phyloP scores from a whole-genome alignment of 805 yeast genomes.

The Sugiyamaella valdiviana region DNA sequence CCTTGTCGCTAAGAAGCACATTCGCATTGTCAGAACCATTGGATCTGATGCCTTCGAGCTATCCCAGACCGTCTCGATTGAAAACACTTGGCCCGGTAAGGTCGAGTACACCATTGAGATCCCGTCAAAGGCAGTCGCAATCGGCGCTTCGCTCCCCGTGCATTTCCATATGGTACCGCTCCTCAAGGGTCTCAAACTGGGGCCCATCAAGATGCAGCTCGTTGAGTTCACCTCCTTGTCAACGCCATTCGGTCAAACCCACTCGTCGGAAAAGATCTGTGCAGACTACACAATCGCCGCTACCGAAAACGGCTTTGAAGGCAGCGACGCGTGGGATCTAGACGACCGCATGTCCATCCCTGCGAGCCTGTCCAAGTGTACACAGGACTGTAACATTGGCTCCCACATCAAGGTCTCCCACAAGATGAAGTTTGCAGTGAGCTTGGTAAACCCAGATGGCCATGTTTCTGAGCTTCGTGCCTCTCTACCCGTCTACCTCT shows the following conservation, averaged over 20 bases:
- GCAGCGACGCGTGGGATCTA: slow-evolving; percentile 69
- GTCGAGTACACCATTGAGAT: slow-evolving; percentile 83
- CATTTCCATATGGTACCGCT: slow-evolving; percentile 71
- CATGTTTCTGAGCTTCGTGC: slow-evolving; percentile 90
- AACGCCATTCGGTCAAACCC: slow-evolving; percentile 46
- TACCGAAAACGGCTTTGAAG: slow-evolving; percentile 34
- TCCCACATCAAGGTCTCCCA: slow-evolving; percentile 77
- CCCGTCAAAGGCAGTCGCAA: slow-evolving; percentile 83
- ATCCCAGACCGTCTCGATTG: slow-evolving; percentile 87
- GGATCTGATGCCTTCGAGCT: slow-evolving; percentile 83
- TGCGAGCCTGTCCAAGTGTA: slow-evolving; percentile 60
- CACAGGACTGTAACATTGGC: slow-evolving; percentile 79
- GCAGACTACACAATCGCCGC: slow-evolving; percentile 44
- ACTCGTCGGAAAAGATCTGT: slow-evolving; percentile 57
- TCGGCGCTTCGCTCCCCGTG: slow-evolving; percentile 73
- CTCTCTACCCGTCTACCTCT: slow-evolving; percentile 71
- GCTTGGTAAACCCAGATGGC: slow-evolving; percentile 80
- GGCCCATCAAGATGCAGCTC: slow-evolving; percentile 61
- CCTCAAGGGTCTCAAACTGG: slow-evolving; percentile 70
- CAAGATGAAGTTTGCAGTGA: slow-evolving; percentile 74
- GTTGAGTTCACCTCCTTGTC: slow-evolving; percentile 56
- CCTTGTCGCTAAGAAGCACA: slow-evolving; percentile 58
- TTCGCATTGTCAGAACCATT: slow-evolving; percentile 79
- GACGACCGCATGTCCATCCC: slow-evolving; percentile 60
- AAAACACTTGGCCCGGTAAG: slow-evolving; percentile 91